Evolutionary conservation across 495 filamentous ascomycete genomes (phyloP), one percentile per base, ranked within the genome.

Genomic region (Rusavskia elegans): DNA sequence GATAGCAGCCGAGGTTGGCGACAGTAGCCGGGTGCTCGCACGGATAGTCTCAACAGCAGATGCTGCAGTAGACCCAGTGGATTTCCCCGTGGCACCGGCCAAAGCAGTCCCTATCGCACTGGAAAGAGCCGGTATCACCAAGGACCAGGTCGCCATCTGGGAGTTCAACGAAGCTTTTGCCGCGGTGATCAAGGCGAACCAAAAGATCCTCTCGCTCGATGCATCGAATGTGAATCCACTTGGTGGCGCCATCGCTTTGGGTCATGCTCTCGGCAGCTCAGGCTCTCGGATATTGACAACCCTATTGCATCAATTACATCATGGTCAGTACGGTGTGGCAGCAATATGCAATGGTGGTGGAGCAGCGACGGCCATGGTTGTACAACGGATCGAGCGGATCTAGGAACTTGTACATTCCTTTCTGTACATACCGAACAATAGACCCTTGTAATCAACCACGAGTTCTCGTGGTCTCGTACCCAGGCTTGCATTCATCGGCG

Each of bases 81-180:
- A 98, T 68, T 98, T 98, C 71, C 90, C 92, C 20, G 72, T 95
- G 20, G 92, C 92, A 7, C 92, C 92, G 0, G 81, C 92, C 25
- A 85, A 92, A 63, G 92, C 89, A 0, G 89, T 98, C 1, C 87
- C 89, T 2, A 80, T 93, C 59, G 89, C 87, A n/a, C 69, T 98
- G 42, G 77, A 84, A 62, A 78, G 87, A 50, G 92, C 92, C 2
- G 89, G 90, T 8, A 87, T 98, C 55, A 83, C 77, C 45, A 83
- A 86, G 68, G 81, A 92, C 23, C 83, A 98, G 58, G 85, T 98
- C 20, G 81, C 89, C 2, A 68, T 95, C 3, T 96, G 90, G 89
- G 92, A 98, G 66, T 92, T 98, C 68, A 98, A 98, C 65, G 92
- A 98, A 64, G 92, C 92, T 0, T 98, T 98, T 64, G 90, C 90